Evolutionary conservation across 371 early-diverging fungal species (phyloP).

Genomic region (Syncephalastrum sp.): DNA sequence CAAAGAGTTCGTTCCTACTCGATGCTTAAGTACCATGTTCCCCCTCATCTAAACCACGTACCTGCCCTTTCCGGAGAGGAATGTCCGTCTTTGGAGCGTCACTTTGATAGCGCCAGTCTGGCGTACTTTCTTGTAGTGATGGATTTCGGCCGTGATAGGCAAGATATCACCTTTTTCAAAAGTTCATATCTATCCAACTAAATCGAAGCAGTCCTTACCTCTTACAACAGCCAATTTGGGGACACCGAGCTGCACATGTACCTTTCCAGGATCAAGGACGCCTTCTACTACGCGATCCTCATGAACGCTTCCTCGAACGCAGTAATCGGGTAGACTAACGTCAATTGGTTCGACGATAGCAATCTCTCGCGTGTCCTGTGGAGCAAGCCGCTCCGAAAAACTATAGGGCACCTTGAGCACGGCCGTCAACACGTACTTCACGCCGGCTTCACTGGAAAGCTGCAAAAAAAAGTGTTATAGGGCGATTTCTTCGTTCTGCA

Average conservation of each 20-base stretch:
- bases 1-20: neutral
- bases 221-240: constrained; percentile 42
- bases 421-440: constrained; percentile 32
- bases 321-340: constrained; percentile 27
- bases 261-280: constrained; percentile 17
- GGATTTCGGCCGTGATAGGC: constrained; percentile 30
- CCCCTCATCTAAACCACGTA: constrained; percentile 1
- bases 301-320: constrained; percentile 16
- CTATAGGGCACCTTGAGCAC: constrained; percentile 24
- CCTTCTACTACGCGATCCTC: constrained; percentile 19
- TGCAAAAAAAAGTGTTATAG: constrained; percentile 3
- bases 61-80: constrained; percentile 16
- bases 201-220: constrained; percentile 24
- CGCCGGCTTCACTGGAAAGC: constrained; percentile 26
- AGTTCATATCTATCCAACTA: neutral
- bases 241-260: constrained; percentile 24
- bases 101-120: constrained; percentile 14
- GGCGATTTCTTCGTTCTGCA: neutral
- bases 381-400: constrained; percentile 18
- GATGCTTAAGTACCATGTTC: neutral
- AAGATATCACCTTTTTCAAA: constrained; percentile 37
- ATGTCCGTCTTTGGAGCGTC: constrained; percentile 14
- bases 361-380: constrained; percentile 20
- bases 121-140: constrained; percentile 21
- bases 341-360: constrained; percentile 42